A percentile compares a stretch with the other conserved stretches of the same genome.
phyloP scores from a whole-genome alignment of 495 filamentous ascomycete genomes.

The Tuber indicum region DNA sequence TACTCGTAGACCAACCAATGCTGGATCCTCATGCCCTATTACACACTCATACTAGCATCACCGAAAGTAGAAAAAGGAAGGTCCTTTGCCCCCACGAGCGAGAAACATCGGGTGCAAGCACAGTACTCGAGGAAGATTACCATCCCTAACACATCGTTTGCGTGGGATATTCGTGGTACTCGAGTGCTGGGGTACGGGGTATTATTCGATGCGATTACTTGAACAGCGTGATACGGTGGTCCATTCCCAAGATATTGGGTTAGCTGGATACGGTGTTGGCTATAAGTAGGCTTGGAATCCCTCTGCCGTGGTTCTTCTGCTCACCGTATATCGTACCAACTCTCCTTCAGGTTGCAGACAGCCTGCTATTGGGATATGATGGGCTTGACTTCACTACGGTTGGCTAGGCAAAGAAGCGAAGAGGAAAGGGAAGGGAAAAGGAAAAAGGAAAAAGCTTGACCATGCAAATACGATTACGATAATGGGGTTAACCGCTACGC shows the following conservation, averaged over 20 bases:
- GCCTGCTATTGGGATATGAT: neutral
- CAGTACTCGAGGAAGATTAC: neutral
- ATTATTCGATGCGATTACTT: constrained; percentile 1
- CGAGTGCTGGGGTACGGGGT: neutral
- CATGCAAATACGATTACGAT: neutral
- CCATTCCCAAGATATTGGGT: neutral
- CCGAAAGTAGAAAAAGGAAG: neutral
- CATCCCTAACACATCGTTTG: neutral
- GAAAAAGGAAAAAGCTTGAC: neutral
- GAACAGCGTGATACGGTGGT: neutral
- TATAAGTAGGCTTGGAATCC: neutral
- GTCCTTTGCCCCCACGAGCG: neutral
- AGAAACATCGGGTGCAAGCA: neutral
- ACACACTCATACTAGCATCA: neutral
- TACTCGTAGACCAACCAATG: neutral
- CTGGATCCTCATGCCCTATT: neutral
- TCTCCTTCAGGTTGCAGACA: neutral
- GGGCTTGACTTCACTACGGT: neutral
- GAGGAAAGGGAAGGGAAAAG: neutral
- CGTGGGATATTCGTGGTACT: neutral
- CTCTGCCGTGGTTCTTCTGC: neutral
- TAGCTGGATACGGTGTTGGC: neutral
- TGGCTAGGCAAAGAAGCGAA: neutral
- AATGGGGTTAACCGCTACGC: neutral
- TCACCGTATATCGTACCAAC: neutral